Conservation (phyloP, 441 rosid genomes). For the Raphanus hybrid region DNA sequence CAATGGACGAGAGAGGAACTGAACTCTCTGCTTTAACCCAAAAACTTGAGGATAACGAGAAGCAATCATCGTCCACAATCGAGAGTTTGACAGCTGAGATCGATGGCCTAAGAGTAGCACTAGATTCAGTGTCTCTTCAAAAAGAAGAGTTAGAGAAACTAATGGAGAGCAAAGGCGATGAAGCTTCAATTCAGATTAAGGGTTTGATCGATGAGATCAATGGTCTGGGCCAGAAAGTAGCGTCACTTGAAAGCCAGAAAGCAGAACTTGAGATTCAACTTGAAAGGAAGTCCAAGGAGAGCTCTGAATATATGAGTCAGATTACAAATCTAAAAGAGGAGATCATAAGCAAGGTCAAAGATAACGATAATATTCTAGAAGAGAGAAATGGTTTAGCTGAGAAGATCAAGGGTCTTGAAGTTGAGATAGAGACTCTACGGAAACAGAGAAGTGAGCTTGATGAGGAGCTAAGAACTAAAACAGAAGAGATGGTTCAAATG, state of each 20-base stretch:
- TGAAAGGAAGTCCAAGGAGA: conserved; percentile 51
- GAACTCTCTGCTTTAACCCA: conserved; percentile 54
- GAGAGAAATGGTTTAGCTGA: conserved; percentile 56
- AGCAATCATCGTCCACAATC: conserved; percentile 53
- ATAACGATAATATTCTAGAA: conserved; percentile 49
- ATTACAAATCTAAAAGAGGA: conserved; percentile 20
- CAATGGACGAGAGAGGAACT: conserved; percentile 51
- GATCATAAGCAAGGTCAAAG: conserved; percentile 45
- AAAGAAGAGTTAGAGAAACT: conserved; percentile 43
- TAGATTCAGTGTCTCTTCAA: conserved; percentile 32
- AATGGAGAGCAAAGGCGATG: conserved; percentile 32
- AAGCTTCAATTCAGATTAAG: conserved; percentile 31
- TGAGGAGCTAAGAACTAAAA: not conserved
- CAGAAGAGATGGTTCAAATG: not conserved
- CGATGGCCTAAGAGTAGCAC: conserved; percentile 39
- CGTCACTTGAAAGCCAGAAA: conserved; percentile 55
- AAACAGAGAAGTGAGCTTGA: not conserved
- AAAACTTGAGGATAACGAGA: conserved; percentile 62
- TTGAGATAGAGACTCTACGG: conserved; percentile 26
- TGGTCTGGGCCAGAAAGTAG: conserved; percentile 59
- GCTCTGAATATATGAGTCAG: not conserved
- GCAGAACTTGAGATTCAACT: conserved; percentile 61
- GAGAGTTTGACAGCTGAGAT: conserved; percentile 62
- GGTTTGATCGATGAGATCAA: conserved; percentile 39
- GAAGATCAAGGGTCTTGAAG: conserved; percentile 35